A percentile compares a stretch with the other conserved stretches of the same genome.
Conservation (phyloP, 2,329 filamentous ascomycete genomes). For the Pseudocercospora crystallina region DNA sequence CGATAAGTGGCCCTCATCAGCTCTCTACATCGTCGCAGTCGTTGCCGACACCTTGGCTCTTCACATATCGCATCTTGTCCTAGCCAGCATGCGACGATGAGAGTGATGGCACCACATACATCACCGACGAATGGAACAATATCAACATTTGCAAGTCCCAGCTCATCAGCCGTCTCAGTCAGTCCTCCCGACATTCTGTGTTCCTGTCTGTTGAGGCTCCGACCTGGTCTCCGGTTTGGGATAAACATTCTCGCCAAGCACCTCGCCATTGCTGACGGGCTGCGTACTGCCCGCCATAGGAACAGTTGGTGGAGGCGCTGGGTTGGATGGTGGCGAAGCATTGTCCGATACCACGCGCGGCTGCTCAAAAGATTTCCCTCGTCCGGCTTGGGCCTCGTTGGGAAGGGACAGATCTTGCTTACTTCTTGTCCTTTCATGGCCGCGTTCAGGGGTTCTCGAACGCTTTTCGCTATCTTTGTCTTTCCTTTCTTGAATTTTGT, state of each 20-base stretch:
- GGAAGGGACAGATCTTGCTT: conserved; percentile 25
- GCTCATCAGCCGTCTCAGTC: too few species aligned
- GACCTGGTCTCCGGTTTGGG: too few species aligned
- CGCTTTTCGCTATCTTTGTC: conserved; percentile 54
- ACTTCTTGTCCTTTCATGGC: conserved; percentile 26
- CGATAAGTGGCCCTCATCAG: neutral
- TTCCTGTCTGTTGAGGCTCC: too few species aligned
- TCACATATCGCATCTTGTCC: too few species aligned
- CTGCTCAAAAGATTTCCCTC: conserved; percentile 25
- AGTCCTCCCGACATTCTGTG: too few species aligned
- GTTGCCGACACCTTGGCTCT: too few species aligned
- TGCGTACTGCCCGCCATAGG: neutral
- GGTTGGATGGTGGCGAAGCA: neutral
- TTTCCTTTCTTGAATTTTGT: conserved; percentile 61
- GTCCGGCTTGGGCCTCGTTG: conserved; percentile 20
- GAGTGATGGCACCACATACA: too few species aligned
- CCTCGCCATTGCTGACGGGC: neutral
- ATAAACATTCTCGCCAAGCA: neutral
- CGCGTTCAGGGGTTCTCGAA: conserved; percentile 38
- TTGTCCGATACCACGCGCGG: conserved; percentile 2
- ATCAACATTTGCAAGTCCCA: too few species aligned
- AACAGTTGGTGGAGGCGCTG: neutral
- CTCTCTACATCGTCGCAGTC: neutral
- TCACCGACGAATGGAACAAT: too few species aligned
- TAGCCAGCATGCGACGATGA: too few species aligned